Percentiles rank a stretch among this genome's conserved stretches.
Conservation (phyloP, 179 eudicot genomes). For the Amaranthus tricolor region DNA sequence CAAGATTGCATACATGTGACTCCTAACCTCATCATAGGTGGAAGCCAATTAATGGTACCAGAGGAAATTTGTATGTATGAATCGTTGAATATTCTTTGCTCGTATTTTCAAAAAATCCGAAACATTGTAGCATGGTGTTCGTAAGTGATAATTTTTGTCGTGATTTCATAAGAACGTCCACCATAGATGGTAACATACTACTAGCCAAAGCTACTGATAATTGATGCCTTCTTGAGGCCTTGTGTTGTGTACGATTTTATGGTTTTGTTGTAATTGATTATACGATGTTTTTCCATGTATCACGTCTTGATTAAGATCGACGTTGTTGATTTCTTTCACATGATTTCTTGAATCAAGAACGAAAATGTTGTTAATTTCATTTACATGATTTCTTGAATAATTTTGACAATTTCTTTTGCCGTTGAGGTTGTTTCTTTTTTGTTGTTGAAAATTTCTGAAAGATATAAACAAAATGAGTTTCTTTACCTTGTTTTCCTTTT, state of each 20-base stretch:
- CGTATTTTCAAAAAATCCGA: background rate
- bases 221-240: background rate
- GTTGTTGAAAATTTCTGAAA: background rate
- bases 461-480: background rate
- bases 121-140: background rate
- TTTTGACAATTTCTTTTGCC: background rate
- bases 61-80: too few relatives aligned
- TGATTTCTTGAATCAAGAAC: background rate
- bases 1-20: too few relatives aligned
- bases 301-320: background rate
- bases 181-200: background rate
- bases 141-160: too few relatives aligned
- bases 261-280: background rate
- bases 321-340: background rate
- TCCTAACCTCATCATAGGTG: too few relatives aligned
- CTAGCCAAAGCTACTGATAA: background rate
- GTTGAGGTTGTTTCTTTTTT: background rate
- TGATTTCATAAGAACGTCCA: background rate
- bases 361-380: background rate
- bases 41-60: too few relatives aligned
- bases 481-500: slow-evolving; percentile 21
- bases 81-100: background rate
- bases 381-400: background rate
- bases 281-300: background rate
- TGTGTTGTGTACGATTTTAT: background rate